Evolutionary conservation across 768 basidiomycete genomes (phyloP), one percentile per base, ranked within the genome.

Genomic region (Mycena alexandri): DNA sequence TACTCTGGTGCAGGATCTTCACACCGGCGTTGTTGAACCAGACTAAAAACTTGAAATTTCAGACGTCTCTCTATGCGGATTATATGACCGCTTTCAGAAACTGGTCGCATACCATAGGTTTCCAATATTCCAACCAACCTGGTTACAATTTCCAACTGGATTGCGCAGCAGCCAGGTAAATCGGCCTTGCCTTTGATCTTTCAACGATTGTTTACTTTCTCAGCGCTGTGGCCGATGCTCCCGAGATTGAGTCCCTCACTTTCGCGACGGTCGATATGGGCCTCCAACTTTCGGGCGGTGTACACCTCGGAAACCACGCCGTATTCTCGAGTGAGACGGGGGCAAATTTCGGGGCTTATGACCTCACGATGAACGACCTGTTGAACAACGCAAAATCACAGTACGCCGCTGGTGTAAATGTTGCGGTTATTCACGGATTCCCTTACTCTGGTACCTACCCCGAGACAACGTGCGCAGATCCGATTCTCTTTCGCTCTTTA

Each of bases 121-220:
- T 71, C 57, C 17, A 66, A 7, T 71, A 63, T 42, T 71, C 70
- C 1, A 71, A 67, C 53, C 70, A 71, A 44, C 70, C 70, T 8
- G 70, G 42, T 5, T 71, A 71, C 52, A 71, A 71, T 36, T 71
- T 71, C 62, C 65, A 52, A 10, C 24, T 71, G n/a, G 70, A 71
- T 38, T 38, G 38, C 29, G 63, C 63, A 9, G 65, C 70, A 19
- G 70, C 70, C 6, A 63, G 61, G 38, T 38, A 38, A 38, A 10
- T 11, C 38, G 5, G 14, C 38, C 38, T 14, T 14, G 14, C 38
- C 38, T 38, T 38, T 5, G 38, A 38, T 14, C 11, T 14, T 38
- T 11, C 38, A 38, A 11, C 11, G 38, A 11, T 38, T 38, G 38
- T 38, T 38, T 2, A 38, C 38, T 38, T 5, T 38, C 10, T 38